A percentile compares a stretch with the other conserved stretches of the same genome.
Conservation (phyloP, 768 basidiomycete species). For the Lentinula raphanica region DNA sequence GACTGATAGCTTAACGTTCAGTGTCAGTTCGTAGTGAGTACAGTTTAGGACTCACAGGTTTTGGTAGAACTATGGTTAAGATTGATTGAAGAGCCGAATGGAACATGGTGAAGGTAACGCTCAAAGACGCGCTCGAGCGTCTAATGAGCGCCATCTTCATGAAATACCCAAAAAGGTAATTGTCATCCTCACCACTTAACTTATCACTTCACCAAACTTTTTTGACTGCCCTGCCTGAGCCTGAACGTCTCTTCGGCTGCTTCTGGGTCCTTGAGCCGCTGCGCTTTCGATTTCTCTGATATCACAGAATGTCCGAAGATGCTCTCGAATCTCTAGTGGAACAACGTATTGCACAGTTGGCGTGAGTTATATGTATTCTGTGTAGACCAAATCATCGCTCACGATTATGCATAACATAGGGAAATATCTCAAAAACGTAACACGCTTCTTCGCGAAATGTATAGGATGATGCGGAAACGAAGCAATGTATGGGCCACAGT, state of each 20-base stretch:
- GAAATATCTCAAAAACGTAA: constrained; percentile 60
- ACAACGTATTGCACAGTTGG: constrained; percentile 28
- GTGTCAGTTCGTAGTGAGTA: not conserved
- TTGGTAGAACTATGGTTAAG: not conserved
- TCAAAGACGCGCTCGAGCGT: not conserved
- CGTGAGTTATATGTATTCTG: constrained; percentile 16
- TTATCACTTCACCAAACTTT: not conserved
- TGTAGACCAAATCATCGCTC: not conserved
- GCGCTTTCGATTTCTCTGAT: too few species aligned
- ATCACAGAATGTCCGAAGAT: constrained; percentile 8
- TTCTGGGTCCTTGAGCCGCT: too few species aligned
- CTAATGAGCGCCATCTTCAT: not conserved
- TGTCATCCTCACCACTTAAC: not conserved
- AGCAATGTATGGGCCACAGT: constrained; percentile 38
- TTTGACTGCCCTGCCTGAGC: not conserved
- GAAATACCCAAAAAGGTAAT: not conserved
- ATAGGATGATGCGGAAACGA: constrained; percentile 54
- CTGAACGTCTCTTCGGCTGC: too few species aligned
- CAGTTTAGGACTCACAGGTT: not conserved
- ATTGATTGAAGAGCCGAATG: not conserved
- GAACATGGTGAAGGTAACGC: constrained; percentile 1
- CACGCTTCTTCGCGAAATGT: constrained; percentile 70
- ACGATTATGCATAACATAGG: constrained; percentile 36
- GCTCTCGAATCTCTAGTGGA: constrained; percentile 15
- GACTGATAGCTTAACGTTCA: not conserved